phyloP scores from a whole-genome alignment of 108 stramenopile species.

The Aurantiochytrium sp. region DNA sequence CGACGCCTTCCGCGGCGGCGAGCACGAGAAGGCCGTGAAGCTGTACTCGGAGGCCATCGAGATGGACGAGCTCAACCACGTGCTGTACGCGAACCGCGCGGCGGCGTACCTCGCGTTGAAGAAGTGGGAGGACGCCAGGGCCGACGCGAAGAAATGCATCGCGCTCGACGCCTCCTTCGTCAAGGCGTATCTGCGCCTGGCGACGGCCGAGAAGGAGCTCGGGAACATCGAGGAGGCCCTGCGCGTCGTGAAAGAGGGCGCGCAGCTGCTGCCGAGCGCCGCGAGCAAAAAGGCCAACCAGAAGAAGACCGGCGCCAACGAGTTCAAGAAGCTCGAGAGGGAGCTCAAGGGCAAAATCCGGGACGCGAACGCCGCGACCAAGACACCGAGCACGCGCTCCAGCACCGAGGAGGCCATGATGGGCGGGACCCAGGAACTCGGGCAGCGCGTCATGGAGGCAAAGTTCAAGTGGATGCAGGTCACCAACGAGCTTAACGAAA shows the following conservation, averaged over 20 bases:
- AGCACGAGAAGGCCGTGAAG: background rate
- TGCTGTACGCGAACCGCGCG: conserved; percentile 21
- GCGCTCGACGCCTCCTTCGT: background rate
- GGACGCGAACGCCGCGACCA: background rate
- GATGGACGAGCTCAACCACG: background rate
- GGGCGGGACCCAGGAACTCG: background rate
- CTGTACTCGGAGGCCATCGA: conserved; percentile 13
- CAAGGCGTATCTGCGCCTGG: conserved; percentile 22
- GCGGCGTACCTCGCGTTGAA: background rate
- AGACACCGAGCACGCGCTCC: background rate
- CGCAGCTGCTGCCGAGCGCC: background rate
- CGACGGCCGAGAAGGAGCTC: conserved; percentile 20
- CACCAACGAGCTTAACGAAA: background rate
- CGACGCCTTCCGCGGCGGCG: conserved; percentile 1
- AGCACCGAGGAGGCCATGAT: background rate
- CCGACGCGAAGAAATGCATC: background rate
- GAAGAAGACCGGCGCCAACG: background rate
- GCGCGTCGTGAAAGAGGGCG: background rate
- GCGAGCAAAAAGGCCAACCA: background rate
- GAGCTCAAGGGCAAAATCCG: conserved; percentile 11
- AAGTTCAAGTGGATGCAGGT: conserved; percentile 6
- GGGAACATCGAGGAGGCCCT: background rate
- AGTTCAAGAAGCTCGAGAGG: conserved; percentile 21
- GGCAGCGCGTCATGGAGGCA: background rate
- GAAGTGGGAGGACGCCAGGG: conserved; percentile 17